Evolutionary conservation across 2,329 filamentous ascomycete genomes (phyloP), one percentile per base, ranked within the genome.

Genomic region (Cryphonectria radicalis): DNA sequence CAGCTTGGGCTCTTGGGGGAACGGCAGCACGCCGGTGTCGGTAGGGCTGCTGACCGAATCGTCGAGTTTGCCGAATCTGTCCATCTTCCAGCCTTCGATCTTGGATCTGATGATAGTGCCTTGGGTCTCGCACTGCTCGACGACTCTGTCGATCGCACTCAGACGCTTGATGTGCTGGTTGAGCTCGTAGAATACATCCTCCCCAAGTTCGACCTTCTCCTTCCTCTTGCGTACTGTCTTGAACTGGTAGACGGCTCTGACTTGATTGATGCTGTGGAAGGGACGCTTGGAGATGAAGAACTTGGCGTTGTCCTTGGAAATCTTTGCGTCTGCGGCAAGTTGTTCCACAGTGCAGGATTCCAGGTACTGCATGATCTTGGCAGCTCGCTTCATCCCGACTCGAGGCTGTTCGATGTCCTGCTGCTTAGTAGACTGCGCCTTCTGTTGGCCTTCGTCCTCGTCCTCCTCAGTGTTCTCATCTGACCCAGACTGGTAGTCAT

Each of bases 141-240:
- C 93, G 11, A 98, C 87, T 60, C 91, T 87, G 80, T 97, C 95
- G 67, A 98, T 93, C 28, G 93, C 93, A 74, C 92, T 88, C 75
- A 96, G 95, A 0, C 93, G 93, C 25, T 87, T 87, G 82, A 92
- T 91, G 86, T 97, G 97, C 35, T 93, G 89, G 85, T 90, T 74
- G 80, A 88, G 80, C 3, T 83, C 81, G 22, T 85, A 82, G 4
- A 87, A 87, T 13, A 87, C 82, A 19, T 85, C 82, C 68, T 88
- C 82, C 46, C 88, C 88, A 66, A 88, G 83, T 63, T 83, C 82
- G 37, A 86, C 77, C 68, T 83, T 84, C 5, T 82, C 78, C 69
- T 84, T 85, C 72, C 87, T 84, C 70, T 78, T 79, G 37, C 80
- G 76, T 19, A 82, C 79, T 75, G 75, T 82, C n/a, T 79, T 80